These are phyloP conservation scores for Chaetomium sp. DNA, from an alignment of 2,329 filamentous ascomycete genomes.

Conservation along the genomic window DNA sequence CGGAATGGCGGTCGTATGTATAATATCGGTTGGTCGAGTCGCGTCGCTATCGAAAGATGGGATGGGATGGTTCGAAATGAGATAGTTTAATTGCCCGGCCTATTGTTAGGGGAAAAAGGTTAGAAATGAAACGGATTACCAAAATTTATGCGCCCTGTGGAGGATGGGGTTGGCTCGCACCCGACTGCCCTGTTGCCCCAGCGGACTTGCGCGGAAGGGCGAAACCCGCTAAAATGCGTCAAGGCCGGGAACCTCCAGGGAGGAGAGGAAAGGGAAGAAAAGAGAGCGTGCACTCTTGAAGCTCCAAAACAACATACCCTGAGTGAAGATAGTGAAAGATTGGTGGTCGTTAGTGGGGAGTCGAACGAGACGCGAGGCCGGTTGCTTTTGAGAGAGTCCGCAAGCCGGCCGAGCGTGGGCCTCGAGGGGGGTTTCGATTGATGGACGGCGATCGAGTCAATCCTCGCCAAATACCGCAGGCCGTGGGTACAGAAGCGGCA, in stretches of 20 bases:
- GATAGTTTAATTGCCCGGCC: conserved; percentile 6
- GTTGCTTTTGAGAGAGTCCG: background rate
- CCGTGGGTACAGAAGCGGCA: background rate
- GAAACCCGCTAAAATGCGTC: conserved; percentile 9
- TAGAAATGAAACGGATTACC: conserved; percentile 18
- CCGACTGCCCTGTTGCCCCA: background rate
- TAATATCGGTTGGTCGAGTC: conserved; percentile 6
- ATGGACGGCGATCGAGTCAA: conserved; percentile 18
- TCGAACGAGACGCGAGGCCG: background rate
- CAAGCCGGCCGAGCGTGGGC: conserved; percentile 1
- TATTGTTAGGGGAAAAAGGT: conserved; percentile 6
- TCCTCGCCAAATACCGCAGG: conserved; percentile 25
- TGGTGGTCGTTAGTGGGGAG: background rate
- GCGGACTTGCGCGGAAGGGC: conserved; percentile 7
- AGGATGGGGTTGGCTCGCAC: conserved; percentile 8
- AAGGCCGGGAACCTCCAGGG: conserved; percentile 3
- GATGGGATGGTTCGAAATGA: background rate
- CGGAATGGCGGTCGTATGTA: background rate
- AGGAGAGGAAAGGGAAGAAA: background rate
- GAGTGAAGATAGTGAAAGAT: background rate
- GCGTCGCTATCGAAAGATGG: conserved; percentile 4
- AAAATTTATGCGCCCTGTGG: conserved; percentile 16
- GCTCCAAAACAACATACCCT: too few relatives aligned
- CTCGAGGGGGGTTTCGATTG: conserved; percentile 2
- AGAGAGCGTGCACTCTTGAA: background rate